These are phyloP conservation scores for Umbelopsis sp. DNA, from an alignment of 371 early-diverging fungal species.

Conservation along the genomic window DNA sequence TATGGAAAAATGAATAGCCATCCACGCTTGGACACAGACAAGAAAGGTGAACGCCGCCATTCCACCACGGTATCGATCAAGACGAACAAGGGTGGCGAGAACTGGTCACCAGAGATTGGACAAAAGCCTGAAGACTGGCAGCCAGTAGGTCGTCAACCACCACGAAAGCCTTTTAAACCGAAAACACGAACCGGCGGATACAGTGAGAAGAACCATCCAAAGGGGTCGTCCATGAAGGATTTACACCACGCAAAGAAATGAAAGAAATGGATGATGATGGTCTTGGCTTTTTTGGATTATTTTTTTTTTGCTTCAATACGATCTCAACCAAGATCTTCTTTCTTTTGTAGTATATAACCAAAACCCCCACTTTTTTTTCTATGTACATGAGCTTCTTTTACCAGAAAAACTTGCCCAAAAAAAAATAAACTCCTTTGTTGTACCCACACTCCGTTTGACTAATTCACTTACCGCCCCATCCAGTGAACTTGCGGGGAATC, in stretches of 20 bases:
- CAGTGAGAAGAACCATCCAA: background rate
- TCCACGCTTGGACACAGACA: too few species aligned
- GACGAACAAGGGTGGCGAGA: background rate
- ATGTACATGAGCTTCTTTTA: background rate
- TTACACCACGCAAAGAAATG: background rate
- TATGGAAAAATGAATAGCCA: too few species aligned
- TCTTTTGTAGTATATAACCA: slow-evolving; percentile 14
- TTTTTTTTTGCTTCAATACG: background rate
- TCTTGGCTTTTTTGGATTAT: background rate
- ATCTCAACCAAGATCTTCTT: background rate
- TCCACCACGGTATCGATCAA: background rate
- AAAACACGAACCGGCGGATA: background rate
- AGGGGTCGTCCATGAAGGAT: background rate
- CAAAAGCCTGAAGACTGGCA: slow-evolving; percentile 4
- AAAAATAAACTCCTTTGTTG: too few species aligned
- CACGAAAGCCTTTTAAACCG: slow-evolving; percentile 6
- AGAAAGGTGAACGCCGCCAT: too few species aligned
- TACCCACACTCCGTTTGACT: background rate
- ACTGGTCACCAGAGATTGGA: background rate
- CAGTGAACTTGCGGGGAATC: slow-evolving; percentile 9
- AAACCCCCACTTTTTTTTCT: background rate
- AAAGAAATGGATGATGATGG: too few species aligned
- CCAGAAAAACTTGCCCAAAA: too few species aligned
- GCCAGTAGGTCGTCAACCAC: background rate
- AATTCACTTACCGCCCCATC: slow-evolving; percentile 3